Base-by-base conservation (phyloP, 305 asterid genomes). In the Lippia alba region DNA sequence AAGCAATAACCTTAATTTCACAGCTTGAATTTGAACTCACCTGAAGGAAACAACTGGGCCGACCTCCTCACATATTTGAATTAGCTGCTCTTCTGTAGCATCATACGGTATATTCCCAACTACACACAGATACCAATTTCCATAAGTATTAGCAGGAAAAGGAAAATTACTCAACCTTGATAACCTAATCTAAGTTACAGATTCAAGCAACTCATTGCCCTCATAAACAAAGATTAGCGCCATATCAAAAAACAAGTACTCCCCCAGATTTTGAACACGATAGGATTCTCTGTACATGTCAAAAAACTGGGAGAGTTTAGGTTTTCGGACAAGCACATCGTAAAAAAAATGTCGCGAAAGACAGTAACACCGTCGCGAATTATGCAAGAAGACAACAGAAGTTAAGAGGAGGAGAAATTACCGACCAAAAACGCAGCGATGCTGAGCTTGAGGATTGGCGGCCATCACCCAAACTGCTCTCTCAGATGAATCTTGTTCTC, bases 61-160 rank as follows among this genome's bases (percentile, higher is more conserved):
- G 71, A 91, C 96, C 81, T 93, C 98, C 88, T 93, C 97, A 59
- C 97, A 93, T 53, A 93, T 87, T 79, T 91, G 93, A 73, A 87
- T 71, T 20, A 93, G 91, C 69, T 89, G 98, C 72, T 93, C 98
- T 80, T 93, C 98, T 41, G 91, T 89, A 63, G 96, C 96, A 80
- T 91, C 98, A 79, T 93, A 93, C 2, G 98, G 98, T 79, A 93
- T 93, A 84, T 93, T 91, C 78, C 98, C 98, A 82, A 92, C 98
- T 92, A 74, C 32, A 70, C 39, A 61, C 55, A 78, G 7, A 54
- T 14, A 66, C 18, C 67, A 61, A 67, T 36, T 30, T 56, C 6
- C 40, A 63, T 74, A 15, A 56, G 55, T 66, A 59, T 18, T n/a
- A 44, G 24, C 62, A 44, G 53, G 30, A 3, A 16, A 45, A 60